These are phyloP conservation scores for Microcyclospora pomicola DNA, from an alignment of 2,329 filamentous ascomycete genomes.

Conservation along the genomic window DNA sequence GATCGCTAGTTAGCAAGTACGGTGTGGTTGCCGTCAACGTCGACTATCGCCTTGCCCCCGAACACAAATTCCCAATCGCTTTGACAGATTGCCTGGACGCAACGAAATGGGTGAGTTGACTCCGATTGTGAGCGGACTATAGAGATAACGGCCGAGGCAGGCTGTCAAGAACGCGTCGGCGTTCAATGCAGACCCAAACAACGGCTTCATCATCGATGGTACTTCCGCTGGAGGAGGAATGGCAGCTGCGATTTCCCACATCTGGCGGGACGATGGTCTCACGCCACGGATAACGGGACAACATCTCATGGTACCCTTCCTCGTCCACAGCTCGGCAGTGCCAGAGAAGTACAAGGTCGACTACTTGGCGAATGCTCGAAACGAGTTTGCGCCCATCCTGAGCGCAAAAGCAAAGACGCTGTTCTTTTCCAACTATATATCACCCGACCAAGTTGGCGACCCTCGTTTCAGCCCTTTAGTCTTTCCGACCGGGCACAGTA, in stretches of 20 bases:
- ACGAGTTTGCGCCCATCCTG: conserved; percentile 15
- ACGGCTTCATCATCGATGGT: conserved; percentile 38
- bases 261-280: conserved; percentile 28
- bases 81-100: conserved; percentile 37
- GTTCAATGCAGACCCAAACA: conserved; percentile 28
- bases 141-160: conserved; percentile 16
- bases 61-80: conserved; percentile 35
- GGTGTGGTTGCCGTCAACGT: conserved; percentile 34
- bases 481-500: conserved; percentile 21
- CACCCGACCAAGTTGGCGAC: conserved; percentile 14
- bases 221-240: conserved; percentile 41
- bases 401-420: conserved; percentile 11
- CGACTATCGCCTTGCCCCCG: conserved; percentile 40
- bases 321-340: conserved; percentile 28
- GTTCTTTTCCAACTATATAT: conserved; percentile 10
- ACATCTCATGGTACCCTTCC: conserved; percentile 33
- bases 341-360: conserved; percentile 28
- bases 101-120: conserved; percentile 26
- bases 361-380: conserved; percentile 26
- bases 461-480: conserved; percentile 19
- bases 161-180: conserved; percentile 17
- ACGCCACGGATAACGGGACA: conserved; percentile 32
- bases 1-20: conserved; percentile 25
- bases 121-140: not conserved
- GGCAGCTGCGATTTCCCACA: conserved; percentile 32